Base-by-base conservation (phyloP, 1,139 yeast species). In the Saccharomycopsis hybrid region DNA sequence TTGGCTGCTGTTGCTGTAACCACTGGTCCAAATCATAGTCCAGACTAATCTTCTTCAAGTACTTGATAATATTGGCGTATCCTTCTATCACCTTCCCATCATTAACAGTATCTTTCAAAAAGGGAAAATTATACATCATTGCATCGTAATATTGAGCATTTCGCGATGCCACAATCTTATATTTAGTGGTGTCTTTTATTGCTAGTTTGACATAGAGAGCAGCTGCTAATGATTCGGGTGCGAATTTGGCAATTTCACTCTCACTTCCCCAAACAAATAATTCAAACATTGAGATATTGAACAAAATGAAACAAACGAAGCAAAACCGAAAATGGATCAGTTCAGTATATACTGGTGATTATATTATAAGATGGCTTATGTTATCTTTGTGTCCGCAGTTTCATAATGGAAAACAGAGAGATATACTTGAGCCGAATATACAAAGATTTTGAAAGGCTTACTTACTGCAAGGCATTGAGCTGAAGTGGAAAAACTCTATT, bases 241-340 rank as follows among this genome's bases (percentile, higher is more conserved):
- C 41, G 31, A 43, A 47, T 13, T 18, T 30, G 3, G 49, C 46
- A 3, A 47, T 35, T 18, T 47, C 41, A n/a, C 28, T 36, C 11
- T 44, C 44, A 3, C 51, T 39, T 5, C 55, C 53, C 51, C 55
- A 52, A 8, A 52, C 51, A 27, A 43, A 40, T 31, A 52, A 24
- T 11, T 47, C 47, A 18, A 51, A 37, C 46, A 46, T 48, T n/a
- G n/a, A n/a, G n/a, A n/a, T n/a, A n/a, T n/a, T n/a, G n/a, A n/a
- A n/a, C n/a, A n/a, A n/a, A n/a, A n/a, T n/a, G n/a, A n/a, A n/a
- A n/a, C n/a, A n/a, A n/a, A n/a, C n/a, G n/a, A n/a, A n/a, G n/a
- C n/a, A n/a, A n/a, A n/a, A n/a, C n/a, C n/a, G n/a, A n/a, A n/a
- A n/a, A n/a, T n/a, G n/a, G n/a, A n/a, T n/a, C n/a, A n/a, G n/a